phyloP scores from a whole-genome alignment of 352 stramenopile species.

The Elongisporangium prolatum region DNA sequence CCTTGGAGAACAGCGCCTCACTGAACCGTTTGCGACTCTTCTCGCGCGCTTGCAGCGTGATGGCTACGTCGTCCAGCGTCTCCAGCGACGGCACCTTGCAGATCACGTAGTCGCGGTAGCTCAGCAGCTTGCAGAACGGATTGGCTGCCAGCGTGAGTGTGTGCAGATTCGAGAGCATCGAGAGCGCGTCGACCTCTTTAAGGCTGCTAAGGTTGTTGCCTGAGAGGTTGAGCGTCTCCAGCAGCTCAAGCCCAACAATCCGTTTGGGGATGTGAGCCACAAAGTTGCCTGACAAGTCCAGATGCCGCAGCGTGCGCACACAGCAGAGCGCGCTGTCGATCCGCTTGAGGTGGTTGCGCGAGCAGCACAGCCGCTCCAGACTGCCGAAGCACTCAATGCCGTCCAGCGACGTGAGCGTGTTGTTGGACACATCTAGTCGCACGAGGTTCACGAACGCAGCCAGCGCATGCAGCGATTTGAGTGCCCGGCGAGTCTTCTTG shows the following conservation, averaged over 20 bases:
- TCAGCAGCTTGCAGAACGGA: slow-evolving; percentile 69
- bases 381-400: slow-evolving; percentile 45
- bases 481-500: slow-evolving; percentile 42
- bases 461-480: slow-evolving; percentile 59
- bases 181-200: slow-evolving; percentile 62
- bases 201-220: slow-evolving; percentile 73
- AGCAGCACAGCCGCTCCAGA: slow-evolving; percentile 41
- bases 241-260: slow-evolving; percentile 35
- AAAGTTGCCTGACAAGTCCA: slow-evolving; percentile 81
- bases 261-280: slow-evolving; percentile 64
- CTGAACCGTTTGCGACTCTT: slow-evolving; percentile 62
- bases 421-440: slow-evolving; percentile 57
- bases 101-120: slow-evolving; percentile 70
- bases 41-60: slow-evolving; percentile 42
- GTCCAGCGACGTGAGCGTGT: slow-evolving; percentile 50
- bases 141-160: slow-evolving; percentile 58
- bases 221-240: slow-evolving; percentile 62
- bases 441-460: slow-evolving; percentile 40
- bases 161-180: slow-evolving; percentile 55
- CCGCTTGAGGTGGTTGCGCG: slow-evolving; percentile 71
- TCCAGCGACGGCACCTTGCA: slow-evolving; percentile 62
- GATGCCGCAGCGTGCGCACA: slow-evolving; percentile 30
- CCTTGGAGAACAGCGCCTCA: slow-evolving; percentile 50
- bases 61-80: slow-evolving; percentile 42
- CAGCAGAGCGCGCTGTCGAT: slow-evolving; percentile 41